Evolutionary conservation across 2,329 filamentous ascomycete genomes (phyloP).

Genomic region (Atkinsonella hypoxylon): DNA sequence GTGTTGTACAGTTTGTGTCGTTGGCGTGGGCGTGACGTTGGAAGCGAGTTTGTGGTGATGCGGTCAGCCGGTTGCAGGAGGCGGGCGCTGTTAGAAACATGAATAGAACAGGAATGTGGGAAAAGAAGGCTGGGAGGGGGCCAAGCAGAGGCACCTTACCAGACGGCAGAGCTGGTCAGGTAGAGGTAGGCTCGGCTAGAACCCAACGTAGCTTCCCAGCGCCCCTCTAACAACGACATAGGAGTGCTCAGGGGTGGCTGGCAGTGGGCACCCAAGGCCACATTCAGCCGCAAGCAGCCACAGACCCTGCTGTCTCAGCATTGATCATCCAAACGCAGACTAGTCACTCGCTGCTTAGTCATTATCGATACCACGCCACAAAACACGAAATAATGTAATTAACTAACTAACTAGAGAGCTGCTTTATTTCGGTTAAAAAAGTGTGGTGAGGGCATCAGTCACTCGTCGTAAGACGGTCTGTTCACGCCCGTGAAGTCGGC

Average conservation of each 20-base stretch:
- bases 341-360: neutral
- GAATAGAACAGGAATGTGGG: neutral
- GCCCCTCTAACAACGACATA: too few species aligned
- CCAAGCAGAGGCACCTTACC: neutral
- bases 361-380: neutral
- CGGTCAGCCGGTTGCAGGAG: neutral
- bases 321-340: neutral
- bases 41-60: conserved; percentile 2
- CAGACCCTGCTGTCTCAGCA: neutral
- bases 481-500: too few species aligned
- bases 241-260: conserved; percentile 1
- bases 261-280: neutral
- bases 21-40: neutral
- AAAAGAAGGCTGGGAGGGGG: conserved; percentile 3
- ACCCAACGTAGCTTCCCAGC: too few species aligned
- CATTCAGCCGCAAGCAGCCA: neutral
- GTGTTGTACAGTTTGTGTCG: neutral
- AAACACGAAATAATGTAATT: too few species aligned
- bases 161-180: neutral
- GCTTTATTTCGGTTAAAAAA: too few species aligned
- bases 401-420: too few species aligned
- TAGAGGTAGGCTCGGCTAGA: too few species aligned
- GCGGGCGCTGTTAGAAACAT: neutral
- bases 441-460: too few species aligned
- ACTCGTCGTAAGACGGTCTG: too few species aligned